These are phyloP conservation scores for Candida xiaguanensis DNA, from an alignment of 805 yeast species.

Conservation along the genomic window DNA sequence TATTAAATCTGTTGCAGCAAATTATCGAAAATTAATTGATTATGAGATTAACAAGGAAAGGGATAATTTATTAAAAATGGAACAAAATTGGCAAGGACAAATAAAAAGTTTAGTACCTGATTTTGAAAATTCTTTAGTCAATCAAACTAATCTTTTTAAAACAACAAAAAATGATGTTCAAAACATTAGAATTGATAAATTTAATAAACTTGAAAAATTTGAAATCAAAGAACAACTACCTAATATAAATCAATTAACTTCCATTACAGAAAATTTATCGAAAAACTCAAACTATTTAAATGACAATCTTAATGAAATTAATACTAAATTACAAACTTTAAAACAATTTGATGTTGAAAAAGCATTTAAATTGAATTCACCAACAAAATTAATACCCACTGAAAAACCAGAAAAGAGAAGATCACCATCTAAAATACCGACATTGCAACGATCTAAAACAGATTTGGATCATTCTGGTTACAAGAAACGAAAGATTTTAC, in stretches of 20 bases:
- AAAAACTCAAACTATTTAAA: not conserved
- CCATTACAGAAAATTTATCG: not conserved
- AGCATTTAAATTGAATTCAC: slow-evolving; percentile 8
- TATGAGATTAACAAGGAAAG: slow-evolving; percentile 4
- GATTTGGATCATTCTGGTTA: not conserved
- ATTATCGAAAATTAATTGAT: not conserved
- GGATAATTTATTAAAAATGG: slow-evolving; percentile 1
- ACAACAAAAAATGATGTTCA: not conserved
- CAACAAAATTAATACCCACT: not conserved
- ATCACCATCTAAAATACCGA: slow-evolving; percentile 9
- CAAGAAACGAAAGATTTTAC: slow-evolving; percentile 9
- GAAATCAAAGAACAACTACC: not conserved
- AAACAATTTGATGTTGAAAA: slow-evolving; percentile 7
- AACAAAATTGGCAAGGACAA: slow-evolving; percentile 4
- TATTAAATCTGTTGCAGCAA: not conserved
- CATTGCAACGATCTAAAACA: slow-evolving; percentile 1
- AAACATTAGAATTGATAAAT: not conserved
- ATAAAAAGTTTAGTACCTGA: not conserved
- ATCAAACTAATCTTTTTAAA: not conserved
- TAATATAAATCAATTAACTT: not conserved
- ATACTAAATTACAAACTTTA: slow-evolving; percentile 1
- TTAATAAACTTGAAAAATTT: not conserved
- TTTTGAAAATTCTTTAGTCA: not conserved
- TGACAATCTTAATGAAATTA: slow-evolving; percentile 2
- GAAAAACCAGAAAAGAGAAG: not conserved